These are phyloP conservation scores for Paramecium octaurelia DNA, from an alignment of 73 alveolate species.

Conservation along the genomic window DNA sequence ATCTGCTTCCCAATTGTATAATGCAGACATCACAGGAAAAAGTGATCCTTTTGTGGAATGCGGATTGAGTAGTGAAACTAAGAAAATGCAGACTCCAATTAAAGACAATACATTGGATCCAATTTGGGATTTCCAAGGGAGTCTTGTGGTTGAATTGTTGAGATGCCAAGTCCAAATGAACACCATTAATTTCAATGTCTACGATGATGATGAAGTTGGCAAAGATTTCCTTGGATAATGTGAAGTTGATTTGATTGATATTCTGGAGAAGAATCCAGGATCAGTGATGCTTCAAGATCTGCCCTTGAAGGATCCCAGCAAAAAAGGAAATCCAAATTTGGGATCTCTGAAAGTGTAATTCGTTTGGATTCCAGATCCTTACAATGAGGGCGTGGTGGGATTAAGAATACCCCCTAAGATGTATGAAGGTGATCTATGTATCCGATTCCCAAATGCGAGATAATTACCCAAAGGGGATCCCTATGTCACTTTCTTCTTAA, in stretches of 20 bases:
- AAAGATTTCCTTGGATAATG: slow-evolving; percentile 32
- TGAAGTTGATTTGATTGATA: slow-evolving; percentile 23
- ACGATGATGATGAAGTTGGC: slow-evolving; percentile 48
- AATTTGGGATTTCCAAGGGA: slow-evolving; percentile 22
- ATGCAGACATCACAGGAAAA: slow-evolving; percentile 31
- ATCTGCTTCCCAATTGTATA: slow-evolving; percentile 25
- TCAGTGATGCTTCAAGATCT: slow-evolving; percentile 3
- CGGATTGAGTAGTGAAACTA: neutral
- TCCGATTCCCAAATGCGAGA: neutral
- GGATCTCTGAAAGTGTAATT: slow-evolving; percentile 30
- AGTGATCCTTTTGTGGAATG: slow-evolving; percentile 53
- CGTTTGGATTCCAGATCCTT: slow-evolving; percentile 31
- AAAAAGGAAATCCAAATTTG: slow-evolving; percentile 39
- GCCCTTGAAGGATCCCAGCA: neutral
- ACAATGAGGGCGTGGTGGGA: slow-evolving; percentile 36
- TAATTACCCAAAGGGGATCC: slow-evolving; percentile 1
- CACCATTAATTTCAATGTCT: neutral
- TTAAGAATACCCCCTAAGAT: neutral
- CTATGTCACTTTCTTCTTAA: neutral
- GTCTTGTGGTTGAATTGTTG: neutral
- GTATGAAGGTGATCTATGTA: neutral
- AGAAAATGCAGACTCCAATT: neutral
- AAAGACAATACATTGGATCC: slow-evolving; percentile 35
- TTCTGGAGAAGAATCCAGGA: slow-evolving; percentile 30
- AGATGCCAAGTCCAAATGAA: slow-evolving; percentile 17